These are phyloP conservation scores for Lizonia empirigonia DNA, from an alignment of 2,329 filamentous ascomycete genomes.

Conservation along the genomic window DNA sequence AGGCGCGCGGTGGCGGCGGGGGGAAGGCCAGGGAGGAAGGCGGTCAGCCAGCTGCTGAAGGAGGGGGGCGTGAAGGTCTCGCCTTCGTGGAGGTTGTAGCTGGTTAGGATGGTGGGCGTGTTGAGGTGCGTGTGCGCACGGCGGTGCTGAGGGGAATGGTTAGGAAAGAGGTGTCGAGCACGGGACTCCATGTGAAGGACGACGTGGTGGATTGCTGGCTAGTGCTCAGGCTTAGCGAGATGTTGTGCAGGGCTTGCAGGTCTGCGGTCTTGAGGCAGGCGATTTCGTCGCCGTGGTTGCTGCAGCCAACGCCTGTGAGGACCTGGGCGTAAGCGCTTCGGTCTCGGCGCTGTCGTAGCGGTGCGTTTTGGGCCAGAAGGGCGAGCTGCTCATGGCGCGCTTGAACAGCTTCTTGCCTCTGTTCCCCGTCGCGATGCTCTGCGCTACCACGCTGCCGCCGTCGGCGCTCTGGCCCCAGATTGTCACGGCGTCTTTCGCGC, in stretches of 20 bases:
- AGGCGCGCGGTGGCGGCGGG: slow-evolving; percentile 48
- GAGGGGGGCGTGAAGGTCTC: slow-evolving; percentile 64
- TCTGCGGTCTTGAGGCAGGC: slow-evolving; percentile 61
- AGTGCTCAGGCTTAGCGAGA: slow-evolving; percentile 56
- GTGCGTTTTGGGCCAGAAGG: slow-evolving; percentile 67
- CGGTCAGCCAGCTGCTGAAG: slow-evolving; percentile 60
- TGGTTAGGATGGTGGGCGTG: slow-evolving; percentile 56
- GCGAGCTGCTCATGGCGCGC: slow-evolving; percentile 59
- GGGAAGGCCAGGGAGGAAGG: slow-evolving; percentile 59
- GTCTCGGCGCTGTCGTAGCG: slow-evolving; percentile 57
- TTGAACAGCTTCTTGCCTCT: slow-evolving; percentile 54
- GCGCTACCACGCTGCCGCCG: slow-evolving; percentile 59
- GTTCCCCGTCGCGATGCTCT: slow-evolving; percentile 57
- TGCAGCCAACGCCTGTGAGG: slow-evolving; percentile 56
- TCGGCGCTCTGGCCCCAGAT: slow-evolving; percentile 63
- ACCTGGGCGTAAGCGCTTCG: slow-evolving; percentile 59
- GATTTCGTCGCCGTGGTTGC: slow-evolving; percentile 50
- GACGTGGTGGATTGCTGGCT: slow-evolving; percentile 61
- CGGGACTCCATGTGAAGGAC: slow-evolving; percentile 65
- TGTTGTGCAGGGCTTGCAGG: slow-evolving; percentile 60
- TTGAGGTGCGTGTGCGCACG: slow-evolving; percentile 50
- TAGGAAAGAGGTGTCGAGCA: slow-evolving; percentile 63
- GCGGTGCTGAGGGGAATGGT: slow-evolving; percentile 54
- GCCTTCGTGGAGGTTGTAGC: slow-evolving; percentile 68
- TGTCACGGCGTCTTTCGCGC: slow-evolving; percentile 59